Conservation (phyloP, 2,329 filamentous ascomycete genomes). For the Beauveria caledonica region DNA sequence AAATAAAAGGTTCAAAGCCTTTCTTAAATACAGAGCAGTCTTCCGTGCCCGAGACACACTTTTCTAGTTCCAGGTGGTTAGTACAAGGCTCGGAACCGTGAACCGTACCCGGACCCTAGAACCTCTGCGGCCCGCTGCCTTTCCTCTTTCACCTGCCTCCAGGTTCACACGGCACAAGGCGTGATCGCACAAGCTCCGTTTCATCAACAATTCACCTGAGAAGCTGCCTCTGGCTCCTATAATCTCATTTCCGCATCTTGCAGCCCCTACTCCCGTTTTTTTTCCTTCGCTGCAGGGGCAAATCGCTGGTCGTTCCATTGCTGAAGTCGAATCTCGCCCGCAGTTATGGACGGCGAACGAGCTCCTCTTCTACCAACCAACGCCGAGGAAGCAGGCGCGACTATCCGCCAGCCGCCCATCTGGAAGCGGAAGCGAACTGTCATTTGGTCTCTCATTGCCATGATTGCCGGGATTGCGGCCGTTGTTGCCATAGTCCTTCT, state of each 20-base stretch:
- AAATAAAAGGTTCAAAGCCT: too few species aligned
- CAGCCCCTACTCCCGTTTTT: background rate
- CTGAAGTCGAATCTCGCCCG: background rate
- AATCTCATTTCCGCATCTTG: background rate
- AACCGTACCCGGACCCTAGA: background rate
- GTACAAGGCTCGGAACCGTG: background rate
- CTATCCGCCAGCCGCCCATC: slow-evolving; percentile 1
- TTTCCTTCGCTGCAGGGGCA: background rate
- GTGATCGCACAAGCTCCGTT: background rate
- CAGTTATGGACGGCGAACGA: slow-evolving; percentile 6
- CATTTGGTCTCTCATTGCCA: background rate
- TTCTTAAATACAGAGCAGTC: background rate
- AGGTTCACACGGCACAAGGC: background rate
- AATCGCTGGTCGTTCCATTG: background rate
- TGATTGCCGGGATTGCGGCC: background rate
- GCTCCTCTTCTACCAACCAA: slow-evolving; percentile 1
- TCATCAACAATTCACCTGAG: background rate
- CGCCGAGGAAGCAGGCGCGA: background rate
- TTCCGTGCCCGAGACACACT: background rate
- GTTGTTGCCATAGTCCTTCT: background rate
- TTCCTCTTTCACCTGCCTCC: background rate
- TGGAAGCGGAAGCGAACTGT: slow-evolving; percentile 5
- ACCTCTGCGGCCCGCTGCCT: background rate
- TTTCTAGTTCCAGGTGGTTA: background rate
- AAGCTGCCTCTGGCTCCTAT: background rate